phyloP scores from a whole-genome alignment of 257 asterid species.

The Solanum bukasovii region DNA sequence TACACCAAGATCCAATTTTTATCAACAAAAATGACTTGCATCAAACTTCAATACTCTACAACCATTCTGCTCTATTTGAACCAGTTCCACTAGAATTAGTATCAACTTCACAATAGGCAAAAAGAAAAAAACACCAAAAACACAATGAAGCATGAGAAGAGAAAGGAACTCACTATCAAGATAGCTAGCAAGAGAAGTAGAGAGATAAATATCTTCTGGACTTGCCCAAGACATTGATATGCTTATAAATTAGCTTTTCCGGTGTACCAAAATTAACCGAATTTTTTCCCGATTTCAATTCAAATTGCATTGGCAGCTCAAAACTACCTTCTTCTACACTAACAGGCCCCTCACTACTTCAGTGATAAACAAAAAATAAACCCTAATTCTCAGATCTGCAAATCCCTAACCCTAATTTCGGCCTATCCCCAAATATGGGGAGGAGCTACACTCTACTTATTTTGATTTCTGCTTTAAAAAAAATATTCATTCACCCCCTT shows the following conservation, averaged over 20 bases:
- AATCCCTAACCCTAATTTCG: not conserved
- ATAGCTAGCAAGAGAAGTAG: conserved; percentile 97
- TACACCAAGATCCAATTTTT: not conserved
- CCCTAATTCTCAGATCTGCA: not conserved
- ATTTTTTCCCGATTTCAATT: conserved; percentile 11
- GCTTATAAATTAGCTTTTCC: conserved; percentile 21
- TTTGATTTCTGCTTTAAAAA: not conserved
- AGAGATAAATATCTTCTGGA: conserved; percentile 84
- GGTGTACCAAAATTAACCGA: conserved; percentile 37
- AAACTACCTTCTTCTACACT: not conserved
- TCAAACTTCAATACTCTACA: not conserved
- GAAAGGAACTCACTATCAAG: conserved; percentile 69
- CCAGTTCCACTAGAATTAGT: not conserved
- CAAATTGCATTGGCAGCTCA: conserved; percentile 47
- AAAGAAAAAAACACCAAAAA: not conserved
- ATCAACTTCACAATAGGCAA: not conserved
- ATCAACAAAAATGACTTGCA: not conserved
- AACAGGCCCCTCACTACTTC: not conserved
- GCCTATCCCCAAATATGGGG: not conserved
- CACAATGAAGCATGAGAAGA: not conserved
- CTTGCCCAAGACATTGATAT: conserved; percentile 90
- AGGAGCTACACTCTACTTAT: not conserved
- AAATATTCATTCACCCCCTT: not conserved
- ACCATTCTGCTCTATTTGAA: not conserved
- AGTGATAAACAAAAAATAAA: not conserved